Evolutionary conservation across 176 grass and related monocot species (phyloP).

Genomic region (Cenchrus americanus): DNA sequence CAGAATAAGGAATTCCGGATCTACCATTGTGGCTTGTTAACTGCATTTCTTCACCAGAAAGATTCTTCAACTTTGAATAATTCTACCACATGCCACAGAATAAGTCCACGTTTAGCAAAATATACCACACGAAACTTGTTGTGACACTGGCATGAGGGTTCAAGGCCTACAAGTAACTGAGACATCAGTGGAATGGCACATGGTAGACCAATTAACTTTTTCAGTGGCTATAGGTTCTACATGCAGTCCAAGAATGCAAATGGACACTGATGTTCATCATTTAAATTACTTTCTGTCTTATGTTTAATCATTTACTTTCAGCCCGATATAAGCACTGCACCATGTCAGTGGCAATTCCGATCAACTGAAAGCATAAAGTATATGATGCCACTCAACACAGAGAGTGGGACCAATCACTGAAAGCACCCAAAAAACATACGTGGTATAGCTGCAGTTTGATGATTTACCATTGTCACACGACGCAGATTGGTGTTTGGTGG

Average conservation of each 20-base stretch:
- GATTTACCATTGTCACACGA: constrained; percentile 84
- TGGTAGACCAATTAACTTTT: background rate
- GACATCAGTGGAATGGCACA: background rate
- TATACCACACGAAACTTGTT: background rate
- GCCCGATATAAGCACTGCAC: background rate
- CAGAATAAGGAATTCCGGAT: background rate
- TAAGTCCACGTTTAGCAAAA: constrained; percentile 4
- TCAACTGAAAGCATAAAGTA: constrained; percentile 9
- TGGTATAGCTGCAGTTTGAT: constrained; percentile 10
- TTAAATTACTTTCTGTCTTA: background rate
- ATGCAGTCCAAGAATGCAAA: constrained; percentile 24
- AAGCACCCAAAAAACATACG: background rate
- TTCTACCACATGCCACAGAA: background rate
- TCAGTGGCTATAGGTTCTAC: background rate
- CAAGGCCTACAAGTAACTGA: background rate
- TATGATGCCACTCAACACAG: constrained; percentile 5
- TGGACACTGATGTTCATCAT: background rate
- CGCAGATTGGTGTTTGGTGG: constrained; percentile 80
- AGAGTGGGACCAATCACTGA: background rate
- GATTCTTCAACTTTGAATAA: background rate
- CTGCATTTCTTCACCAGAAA: constrained; percentile 4
- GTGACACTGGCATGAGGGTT: background rate
- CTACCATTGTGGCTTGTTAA: constrained; percentile 1
- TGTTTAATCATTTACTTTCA: constrained; percentile 26
- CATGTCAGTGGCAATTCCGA: constrained; percentile 4